These are phyloP conservation scores for Populus hybrid DNA, from an alignment of 441 rosid species.

Conservation along the genomic window DNA sequence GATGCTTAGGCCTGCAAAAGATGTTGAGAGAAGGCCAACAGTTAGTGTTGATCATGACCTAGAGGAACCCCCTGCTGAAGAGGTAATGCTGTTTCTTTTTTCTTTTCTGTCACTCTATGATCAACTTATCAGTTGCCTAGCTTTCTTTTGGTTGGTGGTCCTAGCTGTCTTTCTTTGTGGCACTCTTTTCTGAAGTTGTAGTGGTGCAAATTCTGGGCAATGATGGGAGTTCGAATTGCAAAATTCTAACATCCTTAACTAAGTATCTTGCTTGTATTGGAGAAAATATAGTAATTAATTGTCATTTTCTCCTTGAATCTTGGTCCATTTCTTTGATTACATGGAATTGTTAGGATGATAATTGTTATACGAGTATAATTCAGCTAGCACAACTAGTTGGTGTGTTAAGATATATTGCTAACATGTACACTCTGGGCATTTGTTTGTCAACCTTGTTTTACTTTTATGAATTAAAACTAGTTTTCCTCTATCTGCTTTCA, in stretches of 20 bases:
- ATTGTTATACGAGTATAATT: neutral
- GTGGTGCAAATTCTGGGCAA: neutral
- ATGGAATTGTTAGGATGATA: neutral
- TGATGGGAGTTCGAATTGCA: neutral
- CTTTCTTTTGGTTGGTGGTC: neutral
- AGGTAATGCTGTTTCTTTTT: constrained; percentile 33
- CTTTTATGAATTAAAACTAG: neutral
- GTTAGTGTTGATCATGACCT: constrained; percentile 29
- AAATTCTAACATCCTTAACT: neutral
- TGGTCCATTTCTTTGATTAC: neutral
- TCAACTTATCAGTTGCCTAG: neutral
- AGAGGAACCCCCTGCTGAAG: constrained; percentile 42
- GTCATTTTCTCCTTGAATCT: neutral
- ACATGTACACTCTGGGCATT: neutral
- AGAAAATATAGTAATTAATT: neutral
- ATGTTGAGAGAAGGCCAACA: constrained; percentile 31
- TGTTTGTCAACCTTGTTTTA: neutral
- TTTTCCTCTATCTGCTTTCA: neutral
- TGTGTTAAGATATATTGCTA: neutral
- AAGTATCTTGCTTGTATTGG: neutral
- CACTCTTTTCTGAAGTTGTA: neutral
- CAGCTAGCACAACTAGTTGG: neutral
- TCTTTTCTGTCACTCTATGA: neutral
- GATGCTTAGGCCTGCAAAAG: constrained; percentile 70
- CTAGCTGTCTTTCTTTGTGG: neutral